Evolutionary conservation across 2,329 filamentous ascomycete genomes (phyloP).

Genomic region (Orbilia javanica): DNA sequence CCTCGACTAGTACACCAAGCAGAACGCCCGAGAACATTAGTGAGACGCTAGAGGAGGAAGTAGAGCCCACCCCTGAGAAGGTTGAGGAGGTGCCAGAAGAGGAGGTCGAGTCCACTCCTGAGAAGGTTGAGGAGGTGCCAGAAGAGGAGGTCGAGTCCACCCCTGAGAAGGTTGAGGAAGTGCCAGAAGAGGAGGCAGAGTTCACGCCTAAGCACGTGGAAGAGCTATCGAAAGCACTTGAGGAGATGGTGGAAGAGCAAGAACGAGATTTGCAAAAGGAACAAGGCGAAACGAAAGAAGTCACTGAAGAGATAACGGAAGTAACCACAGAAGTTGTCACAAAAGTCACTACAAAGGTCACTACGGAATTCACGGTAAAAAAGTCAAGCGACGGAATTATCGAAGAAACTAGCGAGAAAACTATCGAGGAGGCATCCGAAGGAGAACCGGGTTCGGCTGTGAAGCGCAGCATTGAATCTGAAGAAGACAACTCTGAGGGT

Average conservation of each 20-base stretch:
- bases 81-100: too few relatives aligned
- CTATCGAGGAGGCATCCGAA: not conserved
- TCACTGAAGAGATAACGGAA: constrained; percentile 2
- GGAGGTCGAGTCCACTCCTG: too few relatives aligned
- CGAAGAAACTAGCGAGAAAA: not conserved
- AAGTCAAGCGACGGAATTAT: not conserved
- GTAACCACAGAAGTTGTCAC: constrained; percentile 1
- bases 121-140: not conserved
- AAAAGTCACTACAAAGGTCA: constrained; percentile 6
- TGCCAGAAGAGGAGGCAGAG: not conserved
- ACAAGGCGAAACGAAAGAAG: not conserved
- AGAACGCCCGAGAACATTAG: too few relatives aligned
- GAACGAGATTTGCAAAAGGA: not conserved
- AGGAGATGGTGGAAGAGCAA: not conserved
- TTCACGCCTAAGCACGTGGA: not conserved
- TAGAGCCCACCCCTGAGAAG: too few relatives aligned
- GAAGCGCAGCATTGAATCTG: not conserved
- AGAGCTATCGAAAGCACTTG: not conserved
- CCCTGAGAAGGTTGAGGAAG: not conserved
- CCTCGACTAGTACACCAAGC: too few relatives aligned
- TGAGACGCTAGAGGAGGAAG: too few relatives aligned
- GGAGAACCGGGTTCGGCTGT: not conserved
- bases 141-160: not conserved
- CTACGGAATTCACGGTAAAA: constrained; percentile 4
- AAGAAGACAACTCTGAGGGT: not conserved